Percentiles rank a stretch among this genome's conserved stretches.
These are phyloP conservation scores for Pugionium dolabratum DNA, from an alignment of 345 rosid species.

Conservation along the genomic window DNA sequence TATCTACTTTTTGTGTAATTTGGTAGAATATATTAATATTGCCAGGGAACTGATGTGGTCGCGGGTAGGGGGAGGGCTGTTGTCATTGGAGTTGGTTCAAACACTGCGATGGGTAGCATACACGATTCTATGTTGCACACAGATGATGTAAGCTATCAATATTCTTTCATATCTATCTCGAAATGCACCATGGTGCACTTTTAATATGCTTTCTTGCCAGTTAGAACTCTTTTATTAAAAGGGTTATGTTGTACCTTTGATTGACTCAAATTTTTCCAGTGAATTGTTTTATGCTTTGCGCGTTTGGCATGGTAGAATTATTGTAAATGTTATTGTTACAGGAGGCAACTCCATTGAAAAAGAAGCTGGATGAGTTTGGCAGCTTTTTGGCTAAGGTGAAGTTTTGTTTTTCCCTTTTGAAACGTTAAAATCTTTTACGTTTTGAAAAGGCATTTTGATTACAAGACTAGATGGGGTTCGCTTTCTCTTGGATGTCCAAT, in stretches of 20 bases:
- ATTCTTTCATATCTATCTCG: slow-evolving; percentile 19
- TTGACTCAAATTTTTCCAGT: slow-evolving; percentile 1
- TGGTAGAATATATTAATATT: slow-evolving; percentile 38
- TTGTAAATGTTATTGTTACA: slow-evolving; percentile 46
- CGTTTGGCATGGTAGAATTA: slow-evolving; percentile 1
- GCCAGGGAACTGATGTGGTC: slow-evolving; percentile 94
- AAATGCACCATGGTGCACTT: slow-evolving; percentile 10
- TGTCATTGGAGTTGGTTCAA: slow-evolving; percentile 91
- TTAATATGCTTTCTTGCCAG: slow-evolving; percentile 4
- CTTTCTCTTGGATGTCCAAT: slow-evolving; percentile 19
- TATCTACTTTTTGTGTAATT: slow-evolving; percentile 4
- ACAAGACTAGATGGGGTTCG: slow-evolving; percentile 17
- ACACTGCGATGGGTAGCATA: slow-evolving; percentile 99
- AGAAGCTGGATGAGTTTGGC: slow-evolving; percentile 98
- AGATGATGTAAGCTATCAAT: slow-evolving; percentile 67
- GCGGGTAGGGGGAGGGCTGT: slow-evolving; percentile 95
- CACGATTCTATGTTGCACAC: slow-evolving; percentile 94
- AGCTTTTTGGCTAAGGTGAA: slow-evolving; percentile 95
- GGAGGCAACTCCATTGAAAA: slow-evolving; percentile 96
- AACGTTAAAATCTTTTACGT: not conserved
- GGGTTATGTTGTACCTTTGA: slow-evolving; percentile 10
- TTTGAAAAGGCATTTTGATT: not conserved
- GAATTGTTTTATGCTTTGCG: slow-evolving; percentile 11
- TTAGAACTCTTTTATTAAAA: slow-evolving; percentile 4
- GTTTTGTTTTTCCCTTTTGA: slow-evolving; percentile 24